Evolutionary conservation across 2,329 filamentous ascomycete genomes (phyloP).

Genomic region (Fusarium tuaranense): DNA sequence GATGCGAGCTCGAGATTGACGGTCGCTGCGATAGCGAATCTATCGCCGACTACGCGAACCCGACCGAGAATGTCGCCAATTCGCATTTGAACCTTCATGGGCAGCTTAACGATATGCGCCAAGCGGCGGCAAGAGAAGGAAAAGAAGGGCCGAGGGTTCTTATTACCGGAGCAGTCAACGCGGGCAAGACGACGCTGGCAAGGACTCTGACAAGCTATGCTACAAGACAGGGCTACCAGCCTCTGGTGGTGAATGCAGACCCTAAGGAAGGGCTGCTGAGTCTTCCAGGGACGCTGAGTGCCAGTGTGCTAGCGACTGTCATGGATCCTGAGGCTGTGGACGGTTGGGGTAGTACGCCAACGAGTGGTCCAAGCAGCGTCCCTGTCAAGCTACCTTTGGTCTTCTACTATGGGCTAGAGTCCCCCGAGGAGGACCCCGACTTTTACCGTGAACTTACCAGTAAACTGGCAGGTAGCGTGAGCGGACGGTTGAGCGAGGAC

Average conservation of each 20-base stretch:
- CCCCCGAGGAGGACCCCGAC: constrained; percentile 76
- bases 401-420: constrained; percentile 85
- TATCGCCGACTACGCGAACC: constrained; percentile 71
- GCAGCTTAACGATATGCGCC: constrained; percentile 80
- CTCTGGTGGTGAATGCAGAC: constrained; percentile 87
- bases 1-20: constrained; percentile 85
- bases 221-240: constrained; percentile 78
- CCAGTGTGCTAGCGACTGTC: constrained; percentile 86
- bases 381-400: constrained; percentile 93
- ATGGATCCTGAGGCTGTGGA: constrained; percentile 84
- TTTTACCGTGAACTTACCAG: constrained; percentile 81
- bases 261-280: constrained; percentile 82
- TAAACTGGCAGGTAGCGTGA: constrained; percentile 82
- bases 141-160: constrained; percentile 82
- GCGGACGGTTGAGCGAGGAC: constrained; percentile 82
- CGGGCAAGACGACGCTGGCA: constrained; percentile 85
- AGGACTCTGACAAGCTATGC: constrained; percentile 85
- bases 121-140: constrained; percentile 63
- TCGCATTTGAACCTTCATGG: constrained; percentile 89
- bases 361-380: constrained; percentile 87
- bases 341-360: constrained; percentile 90
- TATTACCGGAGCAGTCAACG: constrained; percentile 80
- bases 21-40: constrained; percentile 67
- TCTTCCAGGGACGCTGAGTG: constrained; percentile 84
- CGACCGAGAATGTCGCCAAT: constrained; percentile 85